Percentiles rank a stretch among this genome's conserved stretches.
These are phyloP conservation scores for Penicillium soppii DNA, from an alignment of 495 filamentous ascomycete species.

Conservation along the genomic window DNA sequence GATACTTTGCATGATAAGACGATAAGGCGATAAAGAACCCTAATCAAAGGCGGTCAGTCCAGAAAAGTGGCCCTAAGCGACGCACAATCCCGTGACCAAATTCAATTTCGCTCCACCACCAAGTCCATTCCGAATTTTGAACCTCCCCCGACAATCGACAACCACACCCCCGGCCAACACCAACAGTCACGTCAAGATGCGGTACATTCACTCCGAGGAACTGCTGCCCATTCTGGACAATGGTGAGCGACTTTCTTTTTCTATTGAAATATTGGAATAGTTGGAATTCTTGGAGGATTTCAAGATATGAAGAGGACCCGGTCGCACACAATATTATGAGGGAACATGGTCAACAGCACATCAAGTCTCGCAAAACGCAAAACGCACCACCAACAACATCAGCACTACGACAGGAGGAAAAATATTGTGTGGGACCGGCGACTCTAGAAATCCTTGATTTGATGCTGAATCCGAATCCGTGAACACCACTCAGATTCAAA, in stretches of 20 bases:
- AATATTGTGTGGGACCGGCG: conserved; percentile 12
- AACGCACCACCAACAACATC: neutral
- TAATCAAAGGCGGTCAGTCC: conserved; percentile 36
- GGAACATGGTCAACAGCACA: neutral
- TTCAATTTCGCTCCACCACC: conserved; percentile 49
- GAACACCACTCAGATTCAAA: neutral
- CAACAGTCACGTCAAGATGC: conserved; percentile 72
- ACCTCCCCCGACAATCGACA: conserved; percentile 50
- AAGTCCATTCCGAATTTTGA: conserved; percentile 46
- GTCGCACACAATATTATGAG: conserved; percentile 10
- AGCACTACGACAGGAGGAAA: neutral
- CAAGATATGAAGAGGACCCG: conserved; percentile 9
- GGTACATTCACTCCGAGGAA: conserved; percentile 97
- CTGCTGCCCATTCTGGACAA: conserved; percentile 89
- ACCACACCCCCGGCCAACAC: conserved; percentile 45
- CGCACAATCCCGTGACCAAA: conserved; percentile 50
- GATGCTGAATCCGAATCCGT: neutral
- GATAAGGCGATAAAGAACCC: conserved; percentile 35
- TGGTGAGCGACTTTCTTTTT: conserved; percentile 63
- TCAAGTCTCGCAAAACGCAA: neutral
- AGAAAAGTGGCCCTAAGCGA: conserved; percentile 44
- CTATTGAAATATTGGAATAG: conserved; percentile 8
- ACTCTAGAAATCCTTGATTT: neutral
- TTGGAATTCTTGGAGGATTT: neutral
- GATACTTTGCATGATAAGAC: conserved; percentile 10